phyloP scores from a whole-genome alignment of 495 filamentous ascomycete species.

The Cenococcum geophilum region DNA sequence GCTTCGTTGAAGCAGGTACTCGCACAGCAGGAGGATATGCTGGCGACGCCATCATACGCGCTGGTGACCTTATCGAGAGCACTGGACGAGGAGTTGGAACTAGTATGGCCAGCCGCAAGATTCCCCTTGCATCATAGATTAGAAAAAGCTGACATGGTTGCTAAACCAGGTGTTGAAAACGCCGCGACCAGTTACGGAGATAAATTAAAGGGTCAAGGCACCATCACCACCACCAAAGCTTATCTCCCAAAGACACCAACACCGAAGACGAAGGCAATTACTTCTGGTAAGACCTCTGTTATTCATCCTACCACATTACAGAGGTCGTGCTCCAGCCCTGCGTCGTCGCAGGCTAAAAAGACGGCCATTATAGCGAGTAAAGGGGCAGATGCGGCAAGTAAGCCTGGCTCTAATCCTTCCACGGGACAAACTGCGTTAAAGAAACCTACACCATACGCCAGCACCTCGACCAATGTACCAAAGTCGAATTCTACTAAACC shows the following conservation, averaged over 20 bases:
- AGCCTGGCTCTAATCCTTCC: not conserved
- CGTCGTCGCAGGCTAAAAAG: constrained; percentile 6
- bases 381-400: constrained; percentile 18
- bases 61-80: constrained; percentile 27
- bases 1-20: constrained; percentile 29
- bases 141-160: not conserved
- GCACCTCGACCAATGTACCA: not conserved
- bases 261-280: constrained; percentile 2
- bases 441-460: not conserved
- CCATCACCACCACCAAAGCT: constrained; percentile 2
- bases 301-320: not conserved
- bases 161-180: constrained; percentile 21
- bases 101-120: constrained; percentile 10
- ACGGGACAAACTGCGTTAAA: not conserved
- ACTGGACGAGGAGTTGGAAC: constrained; percentile 21
- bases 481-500: not conserved
- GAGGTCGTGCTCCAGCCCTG: constrained; percentile 23
- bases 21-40: constrained; percentile 25
- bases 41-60: constrained; percentile 29
- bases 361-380: constrained; percentile 13
- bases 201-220: constrained; percentile 16
- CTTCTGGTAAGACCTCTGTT: constrained; percentile 9
- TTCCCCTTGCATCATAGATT: not conserved
- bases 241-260: not conserved
- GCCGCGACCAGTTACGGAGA: constrained; percentile 21